phyloP scores from a whole-genome alignment of 345 rosid genomes.

The Pugionium cornutum region DNA sequence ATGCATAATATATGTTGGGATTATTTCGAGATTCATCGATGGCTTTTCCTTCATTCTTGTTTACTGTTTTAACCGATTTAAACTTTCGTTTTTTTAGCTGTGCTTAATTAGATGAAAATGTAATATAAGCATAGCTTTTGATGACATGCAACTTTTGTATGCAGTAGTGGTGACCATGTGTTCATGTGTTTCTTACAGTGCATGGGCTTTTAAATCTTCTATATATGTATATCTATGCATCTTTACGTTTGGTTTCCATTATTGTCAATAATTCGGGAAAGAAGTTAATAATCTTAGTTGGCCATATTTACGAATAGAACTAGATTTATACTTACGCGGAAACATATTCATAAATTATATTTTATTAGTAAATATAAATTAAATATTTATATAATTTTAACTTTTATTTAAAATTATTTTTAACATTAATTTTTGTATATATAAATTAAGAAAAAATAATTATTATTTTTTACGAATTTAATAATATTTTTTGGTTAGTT shows the following conservation, averaged over 20 bases:
- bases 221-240: not conserved
- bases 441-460: too few relatives aligned
- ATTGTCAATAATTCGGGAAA: conserved; percentile 35
- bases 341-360: too few relatives aligned
- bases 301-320: too few relatives aligned
- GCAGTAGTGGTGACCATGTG: conserved; percentile 43
- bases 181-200: conserved; percentile 39
- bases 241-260: conserved; percentile 21
- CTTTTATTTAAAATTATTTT: too few relatives aligned
- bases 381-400: too few relatives aligned
- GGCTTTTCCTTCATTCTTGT: not conserved
- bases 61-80: conserved; percentile 10
- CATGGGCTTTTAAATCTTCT: conserved; percentile 28
- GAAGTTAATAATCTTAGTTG: conserved; percentile 27
- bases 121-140: conserved; percentile 33
- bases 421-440: too few relatives aligned
- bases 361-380: too few relatives aligned
- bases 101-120: conserved; percentile 31
- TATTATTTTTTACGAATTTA: too few relatives aligned
- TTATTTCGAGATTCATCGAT: conserved; percentile 18
- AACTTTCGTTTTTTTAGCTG: conserved; percentile 22
- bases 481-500: too few relatives aligned
- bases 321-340: too few relatives aligned
- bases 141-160: conserved; percentile 28
- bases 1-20: conserved; percentile 23